phyloP scores from a whole-genome alignment of 495 filamentous ascomycete species.

The Daldinia childiae region DNA sequence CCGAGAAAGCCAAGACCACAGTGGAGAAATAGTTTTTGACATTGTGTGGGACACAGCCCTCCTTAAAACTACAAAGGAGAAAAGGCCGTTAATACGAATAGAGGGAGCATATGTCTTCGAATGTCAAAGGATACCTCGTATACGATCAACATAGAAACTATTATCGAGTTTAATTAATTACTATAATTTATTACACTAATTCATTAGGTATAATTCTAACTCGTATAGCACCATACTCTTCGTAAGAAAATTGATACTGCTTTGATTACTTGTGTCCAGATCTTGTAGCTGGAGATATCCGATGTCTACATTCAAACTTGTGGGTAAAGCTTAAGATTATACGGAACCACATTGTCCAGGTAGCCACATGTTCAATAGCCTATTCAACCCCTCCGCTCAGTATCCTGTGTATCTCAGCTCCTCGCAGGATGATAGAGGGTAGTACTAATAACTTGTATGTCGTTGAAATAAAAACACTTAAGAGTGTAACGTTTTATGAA shows the following conservation, averaged over 20 bases:
- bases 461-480: too few relatives aligned
- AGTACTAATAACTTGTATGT: too few relatives aligned
- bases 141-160: background rate
- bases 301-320: background rate
- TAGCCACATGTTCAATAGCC: background rate
- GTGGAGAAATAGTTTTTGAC: background rate
- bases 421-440: background rate
- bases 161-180: background rate
- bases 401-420: background rate
- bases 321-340: background rate
- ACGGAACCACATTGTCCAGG: background rate
- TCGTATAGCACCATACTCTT: background rate
- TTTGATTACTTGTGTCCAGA: background rate
- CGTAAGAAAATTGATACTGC: background rate
- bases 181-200: background rate
- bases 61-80: background rate
- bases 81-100: background rate
- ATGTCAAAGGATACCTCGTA: background rate
- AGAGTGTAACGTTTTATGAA: too few relatives aligned
- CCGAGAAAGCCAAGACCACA: background rate
- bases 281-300: background rate
- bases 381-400: background rate
- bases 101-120: background rate
- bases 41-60: background rate
- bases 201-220: background rate